Percentiles rank a stretch among this genome's conserved stretches.
phyloP scores from a whole-genome alignment of 352 stramenopile genomes.

The Globisporangium middletonii region DNA sequence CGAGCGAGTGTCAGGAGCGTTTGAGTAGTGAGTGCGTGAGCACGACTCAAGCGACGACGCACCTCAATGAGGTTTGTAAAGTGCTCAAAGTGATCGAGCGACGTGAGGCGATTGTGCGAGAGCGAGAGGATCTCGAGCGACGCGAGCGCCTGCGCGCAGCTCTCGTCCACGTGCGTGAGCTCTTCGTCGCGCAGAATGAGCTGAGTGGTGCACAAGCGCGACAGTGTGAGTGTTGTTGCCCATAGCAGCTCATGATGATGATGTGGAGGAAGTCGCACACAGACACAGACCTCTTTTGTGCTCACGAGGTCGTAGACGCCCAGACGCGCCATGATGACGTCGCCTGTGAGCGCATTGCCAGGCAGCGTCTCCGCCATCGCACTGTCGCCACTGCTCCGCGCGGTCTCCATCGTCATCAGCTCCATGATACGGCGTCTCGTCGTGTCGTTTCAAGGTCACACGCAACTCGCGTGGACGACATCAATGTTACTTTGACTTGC shows the following conservation, averaged over 20 bases:
- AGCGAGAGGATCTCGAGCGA: slow-evolving; percentile 77
- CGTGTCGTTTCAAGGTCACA: too few species aligned
- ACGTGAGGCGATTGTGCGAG: slow-evolving; percentile 67
- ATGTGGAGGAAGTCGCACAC: background rate
- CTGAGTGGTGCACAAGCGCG: slow-evolving; percentile 15
- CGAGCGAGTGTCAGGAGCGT: background rate
- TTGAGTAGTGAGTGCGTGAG: too few species aligned
- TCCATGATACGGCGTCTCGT: too few species aligned
- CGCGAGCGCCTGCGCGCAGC: slow-evolving; percentile 47
- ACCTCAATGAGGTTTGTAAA: slow-evolving; percentile 75
- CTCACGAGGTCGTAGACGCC: slow-evolving; percentile 55
- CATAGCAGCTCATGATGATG: background rate
- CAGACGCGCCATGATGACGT: slow-evolving; percentile 51
- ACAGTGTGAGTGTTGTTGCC: background rate
- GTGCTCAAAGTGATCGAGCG: slow-evolving; percentile 57
- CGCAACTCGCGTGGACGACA: too few species aligned
- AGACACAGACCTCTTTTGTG: slow-evolving; percentile 49
- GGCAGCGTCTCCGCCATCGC: background rate
- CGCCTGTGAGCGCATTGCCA: slow-evolving; percentile 21
- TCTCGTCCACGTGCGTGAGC: slow-evolving; percentile 35
- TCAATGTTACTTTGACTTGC: too few species aligned
- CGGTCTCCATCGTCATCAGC: too few species aligned
- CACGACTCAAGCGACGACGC: background rate
- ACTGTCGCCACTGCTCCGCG: too few species aligned
- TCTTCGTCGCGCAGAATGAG: slow-evolving; percentile 70